Conservation (phyloP, 768 basidiomycete species). For the Mycena polygramma region DNA sequence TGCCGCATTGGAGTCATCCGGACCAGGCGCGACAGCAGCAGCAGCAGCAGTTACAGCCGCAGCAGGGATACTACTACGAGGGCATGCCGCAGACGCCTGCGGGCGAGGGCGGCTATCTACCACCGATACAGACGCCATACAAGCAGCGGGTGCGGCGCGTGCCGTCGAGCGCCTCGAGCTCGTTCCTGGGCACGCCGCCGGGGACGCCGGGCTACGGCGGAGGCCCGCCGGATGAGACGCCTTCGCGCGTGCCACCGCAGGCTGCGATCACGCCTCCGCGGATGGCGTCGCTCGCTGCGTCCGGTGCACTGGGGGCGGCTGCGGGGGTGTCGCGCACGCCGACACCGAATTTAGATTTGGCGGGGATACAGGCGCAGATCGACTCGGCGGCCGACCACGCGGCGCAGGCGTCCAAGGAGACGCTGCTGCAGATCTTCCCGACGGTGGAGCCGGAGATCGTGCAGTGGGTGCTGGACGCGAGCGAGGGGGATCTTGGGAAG, state of each 20-base stretch:
- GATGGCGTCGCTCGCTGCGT: conserved; percentile 53
- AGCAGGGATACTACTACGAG: conserved; percentile 38
- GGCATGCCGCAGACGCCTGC: conserved; percentile 57
- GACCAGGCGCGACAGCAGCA: conserved; percentile 49
- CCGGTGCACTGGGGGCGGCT: not conserved
- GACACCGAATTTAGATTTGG: conserved; percentile 76
- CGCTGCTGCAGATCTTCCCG: conserved; percentile 92
- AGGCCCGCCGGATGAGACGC: conserved; percentile 60
- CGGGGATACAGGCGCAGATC: conserved; percentile 80
- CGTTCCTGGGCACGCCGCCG: conserved; percentile 46
- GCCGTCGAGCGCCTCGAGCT: conserved; percentile 46
- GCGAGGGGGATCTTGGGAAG: conserved; percentile 88
- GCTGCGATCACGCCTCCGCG: conserved; percentile 59
- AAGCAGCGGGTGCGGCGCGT: conserved; percentile 75
- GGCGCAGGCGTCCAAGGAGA: conserved; percentile 77
- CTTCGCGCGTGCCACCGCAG: conserved; percentile 52
- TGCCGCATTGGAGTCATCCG: conserved; percentile 56
- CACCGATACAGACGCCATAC: conserved; percentile 76
- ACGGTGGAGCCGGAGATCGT: conserved; percentile 84
- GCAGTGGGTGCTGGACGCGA: conserved; percentile 91
- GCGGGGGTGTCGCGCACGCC: conserved; percentile 75
- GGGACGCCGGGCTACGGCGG: conserved; percentile 49
- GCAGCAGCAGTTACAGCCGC: conserved; percentile 33
- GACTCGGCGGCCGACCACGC: conserved; percentile 84
- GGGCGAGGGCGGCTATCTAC: conserved; percentile 49